A percentile compares a stretch with the other conserved stretches of the same genome.
Conservation (phyloP, 305 asterid species). For the Solanum hybrid region DNA sequence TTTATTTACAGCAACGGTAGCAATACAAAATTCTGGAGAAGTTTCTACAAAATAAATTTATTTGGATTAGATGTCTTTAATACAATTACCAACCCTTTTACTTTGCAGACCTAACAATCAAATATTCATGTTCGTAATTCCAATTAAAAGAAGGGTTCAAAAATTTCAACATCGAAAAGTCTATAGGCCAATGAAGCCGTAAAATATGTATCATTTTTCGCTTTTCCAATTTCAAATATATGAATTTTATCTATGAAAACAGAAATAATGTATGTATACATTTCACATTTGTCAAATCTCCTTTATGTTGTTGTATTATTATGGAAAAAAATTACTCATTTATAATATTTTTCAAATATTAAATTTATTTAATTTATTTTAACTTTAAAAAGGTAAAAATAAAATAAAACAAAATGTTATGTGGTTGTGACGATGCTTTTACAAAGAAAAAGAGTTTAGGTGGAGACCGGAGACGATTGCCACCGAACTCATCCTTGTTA, state of each 20-base stretch:
- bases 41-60: neutral
- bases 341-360: neutral
- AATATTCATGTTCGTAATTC: neutral
- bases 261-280: neutral
- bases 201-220: neutral
- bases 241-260: neutral
- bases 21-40: neutral
- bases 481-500: neutral
- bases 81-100: neutral
- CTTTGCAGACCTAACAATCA: neutral
- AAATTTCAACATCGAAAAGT: neutral
- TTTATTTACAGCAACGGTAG: fast-evolving
- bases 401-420: neutral
- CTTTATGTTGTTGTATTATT: neutral
- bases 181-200: neutral
- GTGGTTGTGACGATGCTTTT: neutral
- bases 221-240: neutral
- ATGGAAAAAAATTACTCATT: neutral
- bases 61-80: neutral
- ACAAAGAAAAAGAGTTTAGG: neutral
- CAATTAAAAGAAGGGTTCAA: neutral
- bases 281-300: no score
- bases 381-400: neutral
- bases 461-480: neutral
- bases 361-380: neutral